phyloP scores from a whole-genome alignment of 495 filamentous ascomycete species.

The Neohortaea acidophila region DNA sequence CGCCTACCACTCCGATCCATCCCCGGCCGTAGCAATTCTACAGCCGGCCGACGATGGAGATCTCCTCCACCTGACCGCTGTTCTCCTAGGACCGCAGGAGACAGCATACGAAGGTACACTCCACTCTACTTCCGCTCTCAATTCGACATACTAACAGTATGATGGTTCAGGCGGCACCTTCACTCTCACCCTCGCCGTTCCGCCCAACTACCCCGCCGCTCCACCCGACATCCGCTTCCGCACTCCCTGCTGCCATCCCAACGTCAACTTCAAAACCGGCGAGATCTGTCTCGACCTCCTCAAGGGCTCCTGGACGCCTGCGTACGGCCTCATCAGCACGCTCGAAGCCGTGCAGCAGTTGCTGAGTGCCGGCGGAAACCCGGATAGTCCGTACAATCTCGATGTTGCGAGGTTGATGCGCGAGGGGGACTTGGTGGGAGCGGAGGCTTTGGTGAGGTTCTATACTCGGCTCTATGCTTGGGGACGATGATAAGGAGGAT shows the following conservation, averaged over 20 bases:
- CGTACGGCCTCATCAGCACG: conserved; percentile 64
- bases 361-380: conserved; percentile 50
- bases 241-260: conserved; percentile 74
- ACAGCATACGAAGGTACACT: conserved; percentile 56
- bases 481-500: conserved; percentile 10
- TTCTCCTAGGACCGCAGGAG: conserved; percentile 53
- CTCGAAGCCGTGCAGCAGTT: conserved; percentile 66
- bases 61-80: conserved; percentile 61
- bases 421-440: conserved; percentile 58
- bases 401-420: conserved; percentile 70
- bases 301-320: conserved; percentile 66
- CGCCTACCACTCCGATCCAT: conserved; percentile 39
- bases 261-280: conserved; percentile 64
- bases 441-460: conserved; percentile 66
- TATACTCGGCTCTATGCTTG: conserved; percentile 36
- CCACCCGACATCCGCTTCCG: conserved; percentile 66
- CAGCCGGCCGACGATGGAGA: conserved; percentile 54
- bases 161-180: conserved; percentile 67
- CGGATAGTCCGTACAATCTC: conserved; percentile 76
- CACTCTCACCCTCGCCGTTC: conserved; percentile 64
- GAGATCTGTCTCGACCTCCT: conserved; percentile 89
- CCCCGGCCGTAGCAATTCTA: conserved; percentile 43
- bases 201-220: conserved; percentile 57
- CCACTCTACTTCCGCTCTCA: background rate
- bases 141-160: conserved; percentile 1